phyloP scores from a whole-genome alignment of 2,329 filamentous ascomycete genomes.

The Chrysosporium keratinophilum region DNA sequence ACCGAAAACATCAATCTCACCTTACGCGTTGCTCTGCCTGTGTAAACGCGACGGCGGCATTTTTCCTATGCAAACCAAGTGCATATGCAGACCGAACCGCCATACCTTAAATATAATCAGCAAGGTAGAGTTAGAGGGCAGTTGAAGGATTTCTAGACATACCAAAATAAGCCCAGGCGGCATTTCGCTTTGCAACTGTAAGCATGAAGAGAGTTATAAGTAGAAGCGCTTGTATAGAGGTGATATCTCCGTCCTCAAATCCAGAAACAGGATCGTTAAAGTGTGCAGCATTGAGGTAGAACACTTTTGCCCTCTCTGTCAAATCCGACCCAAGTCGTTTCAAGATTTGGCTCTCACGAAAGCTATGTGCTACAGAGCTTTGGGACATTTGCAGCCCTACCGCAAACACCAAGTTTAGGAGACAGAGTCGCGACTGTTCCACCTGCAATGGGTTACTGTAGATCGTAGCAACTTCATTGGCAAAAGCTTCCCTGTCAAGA shows the following conservation, averaged over 20 bases:
- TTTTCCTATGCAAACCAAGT: slow-evolving; percentile 52
- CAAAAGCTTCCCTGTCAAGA: slow-evolving; percentile 45
- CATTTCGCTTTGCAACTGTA: slow-evolving; percentile 51
- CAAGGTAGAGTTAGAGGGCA: slow-evolving; percentile 8
- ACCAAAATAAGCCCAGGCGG: slow-evolving; percentile 54
- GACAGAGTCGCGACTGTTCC: slow-evolving; percentile 46
- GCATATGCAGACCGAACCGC: slow-evolving; percentile 54
- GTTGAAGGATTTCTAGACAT: slow-evolving; percentile 16
- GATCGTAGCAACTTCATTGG: slow-evolving; percentile 42
- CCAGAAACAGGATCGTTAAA: slow-evolving; percentile 41
- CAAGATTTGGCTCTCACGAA: slow-evolving; percentile 42
- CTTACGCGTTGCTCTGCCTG: slow-evolving; percentile 32
- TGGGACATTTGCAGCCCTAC: slow-evolving; percentile 46
- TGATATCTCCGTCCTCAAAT: slow-evolving; percentile 54
- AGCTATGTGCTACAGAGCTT: slow-evolving; percentile 6
- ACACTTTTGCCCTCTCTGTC: slow-evolving; percentile 49
- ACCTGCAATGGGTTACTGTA: slow-evolving; percentile 46
- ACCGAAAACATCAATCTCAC: not conserved
- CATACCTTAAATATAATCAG: slow-evolving; percentile 39
- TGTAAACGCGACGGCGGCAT: slow-evolving; percentile 47
- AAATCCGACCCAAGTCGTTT: slow-evolving; percentile 41
- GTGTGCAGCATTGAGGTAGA: slow-evolving; percentile 51
- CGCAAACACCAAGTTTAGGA: slow-evolving; percentile 53
- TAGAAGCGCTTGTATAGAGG: slow-evolving; percentile 53
- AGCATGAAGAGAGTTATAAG: slow-evolving; percentile 57